Base-by-base conservation (phyloP, 805 yeast species). In the Candida awuae region DNA sequence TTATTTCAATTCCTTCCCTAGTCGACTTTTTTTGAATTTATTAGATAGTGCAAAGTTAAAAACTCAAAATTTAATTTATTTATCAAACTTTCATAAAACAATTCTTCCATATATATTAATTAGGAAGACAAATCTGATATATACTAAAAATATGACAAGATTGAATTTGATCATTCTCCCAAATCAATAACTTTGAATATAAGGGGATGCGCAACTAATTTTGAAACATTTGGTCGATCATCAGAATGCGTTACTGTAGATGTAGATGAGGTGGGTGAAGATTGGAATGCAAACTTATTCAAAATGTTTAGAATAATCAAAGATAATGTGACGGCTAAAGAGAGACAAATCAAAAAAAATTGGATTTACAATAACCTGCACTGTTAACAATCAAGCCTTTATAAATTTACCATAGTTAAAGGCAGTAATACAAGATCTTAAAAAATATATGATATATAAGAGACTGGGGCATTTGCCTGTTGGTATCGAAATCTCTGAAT, bases 301-400 rank as follows among this genome's bases (percentile, higher is more conserved):
- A 64, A 72, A 45, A 73, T 94, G 52, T 88, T 86, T 66, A 77
- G 80, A 35, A 63, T 70, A 17, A 90, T 85, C 17, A 75, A 87
- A 36, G 95, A 87, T 60, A 65, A 73, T 42, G 70, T 85, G 9
- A 12, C 23, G 8, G 23, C 9, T 15, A 36, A 6, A 14, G 13
- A 23, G 59, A 71, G 75, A 39, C 66, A 69, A 51, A 82, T 81
- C 65, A 55, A 75, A 25, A 85, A 84, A 61, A n/a, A 66, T 88
- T 49, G 97, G 96, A 1, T 85, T 81, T 69, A 84, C 85, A 59
- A 95, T 95, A 19, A 95, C 94, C 33, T 84, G 84, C 59, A 94
- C 85, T 66, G 92, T 83, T 32, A 73, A 83, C 37, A 83, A 80
- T 63, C 80, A 79, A 52, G 61, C 61, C 37, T 66, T 94, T 8